These are phyloP conservation scores for Aspergillus sp. DNA, from an alignment of 2,329 filamentous ascomycete genomes.

Conservation along the genomic window DNA sequence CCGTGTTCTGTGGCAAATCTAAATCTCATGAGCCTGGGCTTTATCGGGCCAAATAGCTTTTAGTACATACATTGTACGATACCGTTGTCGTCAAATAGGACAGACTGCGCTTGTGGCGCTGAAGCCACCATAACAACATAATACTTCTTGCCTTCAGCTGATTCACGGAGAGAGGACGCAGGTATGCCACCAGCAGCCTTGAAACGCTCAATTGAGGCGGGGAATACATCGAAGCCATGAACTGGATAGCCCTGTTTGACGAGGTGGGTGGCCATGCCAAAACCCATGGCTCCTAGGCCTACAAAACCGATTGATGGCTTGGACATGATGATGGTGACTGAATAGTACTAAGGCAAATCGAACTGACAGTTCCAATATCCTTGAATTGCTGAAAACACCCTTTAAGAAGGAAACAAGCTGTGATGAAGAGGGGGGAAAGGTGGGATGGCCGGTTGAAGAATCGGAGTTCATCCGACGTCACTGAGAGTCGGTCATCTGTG, in stretches of 20 bases:
- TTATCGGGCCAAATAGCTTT: not conserved
- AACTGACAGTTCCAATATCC: not conserved
- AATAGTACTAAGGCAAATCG: not conserved
- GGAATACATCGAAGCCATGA: slow-evolving; percentile 70
- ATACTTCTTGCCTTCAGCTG: slow-evolving; percentile 59
- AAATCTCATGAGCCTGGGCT: not conserved
- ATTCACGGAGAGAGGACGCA: slow-evolving; percentile 60
- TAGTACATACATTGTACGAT: slow-evolving; percentile 37
- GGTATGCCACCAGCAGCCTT: slow-evolving; percentile 60
- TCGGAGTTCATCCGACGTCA: slow-evolving; percentile 7
- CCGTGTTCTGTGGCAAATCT: slow-evolving; percentile 57
- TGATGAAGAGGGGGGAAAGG: not conserved
- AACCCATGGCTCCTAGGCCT: slow-evolving; percentile 78
- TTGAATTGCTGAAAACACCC: not conserved
- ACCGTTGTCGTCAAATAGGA: slow-evolving; percentile 61
- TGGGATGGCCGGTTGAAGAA: not conserved
- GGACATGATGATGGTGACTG: slow-evolving; percentile 30
- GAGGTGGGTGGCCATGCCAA: slow-evolving; percentile 76
- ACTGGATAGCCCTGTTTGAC: slow-evolving; percentile 66
- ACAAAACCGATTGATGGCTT: slow-evolving; percentile 64
- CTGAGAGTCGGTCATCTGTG: not conserved
- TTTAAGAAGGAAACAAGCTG: not conserved
- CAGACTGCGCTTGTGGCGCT: slow-evolving; percentile 64
- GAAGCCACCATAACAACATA: slow-evolving; percentile 77
- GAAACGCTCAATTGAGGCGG: slow-evolving; percentile 66